Base-by-base conservation (phyloP, 805 yeast species). In the Cyberlindnera mycetangii region DNA sequence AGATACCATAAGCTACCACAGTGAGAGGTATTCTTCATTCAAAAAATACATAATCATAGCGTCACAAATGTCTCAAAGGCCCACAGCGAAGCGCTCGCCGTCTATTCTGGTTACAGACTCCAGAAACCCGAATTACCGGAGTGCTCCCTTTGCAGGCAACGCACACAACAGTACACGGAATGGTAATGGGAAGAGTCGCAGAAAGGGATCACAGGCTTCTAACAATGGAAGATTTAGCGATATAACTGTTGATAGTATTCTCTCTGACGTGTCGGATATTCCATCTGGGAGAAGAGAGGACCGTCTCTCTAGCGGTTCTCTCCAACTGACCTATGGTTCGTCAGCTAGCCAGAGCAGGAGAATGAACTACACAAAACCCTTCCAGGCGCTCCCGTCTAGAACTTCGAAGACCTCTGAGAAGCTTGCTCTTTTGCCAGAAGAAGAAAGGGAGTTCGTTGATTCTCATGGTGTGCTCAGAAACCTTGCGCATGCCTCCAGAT, bases 61-160 rank as follows among this genome's bases (percentile, higher is more conserved):
- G 5, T 15, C 11, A 35, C 9, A 24, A 4, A 56, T 53, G 56
- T 42, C 58, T 22, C 68, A 60, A 45, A 60, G 73, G 45, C 83
- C 85, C 4, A 49, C 86, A 6, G 88, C 96, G 12, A 87, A 86
- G 56, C 68, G 97, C 55, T 87, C 97, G 24, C 97, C 98, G 10
- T 87, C 96, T 2, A 90, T 90, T 58, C 72, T 90, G 45, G 98
- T 90, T 31, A 92, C 98, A 0, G 98, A 90, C 66, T 79, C 87
- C 3, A 72, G 98, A 48, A 74, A 79, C 49, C 62, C 76, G 5
- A 74, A 76, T 20, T 72, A 75, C 17, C 61, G 83, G 39, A 62
- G 69, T 44, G 93, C 92, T 0, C 95, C 93, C 1, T 87, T 81
- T 72, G 93, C 93, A 1, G 90, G 92, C 9, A 70, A 69, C 49